Evolutionary conservation across 371 early-diverging fungal species (phyloP).

Genomic region (Rhizopus stolonifer): DNA sequence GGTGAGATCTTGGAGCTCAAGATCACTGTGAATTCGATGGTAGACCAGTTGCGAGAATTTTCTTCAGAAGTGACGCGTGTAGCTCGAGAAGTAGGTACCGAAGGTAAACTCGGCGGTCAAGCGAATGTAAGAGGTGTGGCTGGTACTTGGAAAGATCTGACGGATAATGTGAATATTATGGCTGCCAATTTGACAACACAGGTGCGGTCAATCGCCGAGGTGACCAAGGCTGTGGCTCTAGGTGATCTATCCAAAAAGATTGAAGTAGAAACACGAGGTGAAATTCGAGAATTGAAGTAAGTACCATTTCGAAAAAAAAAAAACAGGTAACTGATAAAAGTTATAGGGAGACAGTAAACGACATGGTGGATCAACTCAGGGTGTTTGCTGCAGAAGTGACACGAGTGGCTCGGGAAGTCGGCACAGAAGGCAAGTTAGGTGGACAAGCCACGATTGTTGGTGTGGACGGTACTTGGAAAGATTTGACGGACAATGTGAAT

Average conservation of each 20-base stretch:
- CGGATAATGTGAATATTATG: too few relatives aligned
- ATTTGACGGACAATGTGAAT: too few relatives aligned
- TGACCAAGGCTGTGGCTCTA: constrained; percentile 19
- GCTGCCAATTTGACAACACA: constrained; percentile 56
- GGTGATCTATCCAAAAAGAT: constrained; percentile 20
- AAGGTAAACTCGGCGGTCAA: too few relatives aligned
- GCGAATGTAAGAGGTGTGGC: too few relatives aligned
- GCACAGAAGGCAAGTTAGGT: too few relatives aligned
- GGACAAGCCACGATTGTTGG: too few relatives aligned
- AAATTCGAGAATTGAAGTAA: constrained; percentile 14
- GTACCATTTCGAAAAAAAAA: background rate
- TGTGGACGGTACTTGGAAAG: too few relatives aligned
- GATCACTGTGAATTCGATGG: constrained; percentile 27
- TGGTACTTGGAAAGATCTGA: too few relatives aligned
- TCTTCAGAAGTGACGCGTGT: too few relatives aligned
- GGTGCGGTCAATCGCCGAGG: constrained; percentile 38
- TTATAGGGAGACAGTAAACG: constrained; percentile 6
- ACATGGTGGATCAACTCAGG: constrained; percentile 15
- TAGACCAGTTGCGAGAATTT: constrained; percentile 24
- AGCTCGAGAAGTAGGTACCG: too few relatives aligned
- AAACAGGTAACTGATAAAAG: background rate
- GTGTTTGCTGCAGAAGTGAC: constrained; percentile 17
- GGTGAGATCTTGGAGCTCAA: constrained; percentile 38
- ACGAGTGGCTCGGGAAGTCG: too few relatives aligned
- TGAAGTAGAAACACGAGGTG: constrained; percentile 21